A percentile compares a stretch with the other conserved stretches of the same genome.
phyloP scores from a whole-genome alignment of 768 basidiomycete genomes.

The Chlorophyllum brunneum region DNA sequence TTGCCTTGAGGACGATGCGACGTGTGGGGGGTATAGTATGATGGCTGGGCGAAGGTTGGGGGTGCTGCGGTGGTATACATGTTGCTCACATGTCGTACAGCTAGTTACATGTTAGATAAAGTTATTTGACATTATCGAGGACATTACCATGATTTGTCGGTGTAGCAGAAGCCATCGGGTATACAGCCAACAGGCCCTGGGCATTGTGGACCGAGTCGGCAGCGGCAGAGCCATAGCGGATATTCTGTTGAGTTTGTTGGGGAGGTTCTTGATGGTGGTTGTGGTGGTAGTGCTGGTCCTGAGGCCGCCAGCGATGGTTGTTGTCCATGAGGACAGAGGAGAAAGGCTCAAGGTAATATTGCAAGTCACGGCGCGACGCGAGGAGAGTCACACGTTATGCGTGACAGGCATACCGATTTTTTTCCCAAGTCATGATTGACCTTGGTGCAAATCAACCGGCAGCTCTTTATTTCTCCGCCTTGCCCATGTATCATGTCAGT shows the following conservation, averaged over 20 bases:
- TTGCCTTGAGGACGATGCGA: conserved; percentile 32
- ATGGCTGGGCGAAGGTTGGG: conserved; percentile 61
- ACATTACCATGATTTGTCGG: conserved; percentile 70
- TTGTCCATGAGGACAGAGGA: conserved; percentile 27
- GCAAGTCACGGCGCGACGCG: conserved; percentile 19
- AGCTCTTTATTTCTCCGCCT: not conserved
- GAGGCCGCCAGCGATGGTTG: conserved; percentile 29
- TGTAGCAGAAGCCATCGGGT: conserved; percentile 73
- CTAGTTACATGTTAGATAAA: conserved; percentile 29
- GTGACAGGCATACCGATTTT: conserved; percentile 3
- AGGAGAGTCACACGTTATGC: conserved; percentile 20
- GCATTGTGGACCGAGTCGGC: conserved; percentile 62
- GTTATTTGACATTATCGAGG: not conserved
- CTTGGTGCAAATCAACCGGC: conserved; percentile 1
- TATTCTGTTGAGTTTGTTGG: conserved; percentile 18
- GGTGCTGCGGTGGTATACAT: conserved; percentile 56
- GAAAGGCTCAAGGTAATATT: conserved; percentile 2
- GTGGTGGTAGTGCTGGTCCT: conserved; percentile 18
- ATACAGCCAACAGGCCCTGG: conserved; percentile 60
- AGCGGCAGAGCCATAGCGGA: conserved; percentile 19
- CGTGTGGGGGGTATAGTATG: conserved; percentile 38
- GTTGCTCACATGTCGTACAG: conserved; percentile 60
- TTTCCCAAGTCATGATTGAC: not conserved
- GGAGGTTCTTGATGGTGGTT: conserved; percentile 16
- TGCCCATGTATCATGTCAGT: conserved; percentile 16